These are phyloP conservation scores for Solidago caesia DNA, from an alignment of 129 eudicot species.

Conservation along the genomic window DNA sequence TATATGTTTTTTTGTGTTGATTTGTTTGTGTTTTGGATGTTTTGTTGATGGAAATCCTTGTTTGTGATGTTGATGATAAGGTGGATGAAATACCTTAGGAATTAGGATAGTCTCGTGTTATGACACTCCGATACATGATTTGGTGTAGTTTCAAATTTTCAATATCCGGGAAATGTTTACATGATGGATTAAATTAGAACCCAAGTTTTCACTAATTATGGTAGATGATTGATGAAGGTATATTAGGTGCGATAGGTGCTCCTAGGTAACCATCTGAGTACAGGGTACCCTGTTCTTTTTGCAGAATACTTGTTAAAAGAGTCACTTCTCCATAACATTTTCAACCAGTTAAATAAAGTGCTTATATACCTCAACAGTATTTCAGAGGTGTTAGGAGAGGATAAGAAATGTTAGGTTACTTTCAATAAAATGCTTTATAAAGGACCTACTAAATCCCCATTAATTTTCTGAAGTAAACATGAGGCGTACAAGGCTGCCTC, in stretches of 20 bases:
- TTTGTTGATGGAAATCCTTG: background rate
- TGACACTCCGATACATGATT: background rate
- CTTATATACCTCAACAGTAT: too few relatives aligned
- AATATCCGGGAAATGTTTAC: background rate
- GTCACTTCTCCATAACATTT: too few relatives aligned
- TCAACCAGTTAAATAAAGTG: too few relatives aligned
- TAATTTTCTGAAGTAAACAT: too few relatives aligned
- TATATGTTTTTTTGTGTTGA: background rate
- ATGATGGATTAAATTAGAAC: background rate
- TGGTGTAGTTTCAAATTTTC: background rate
- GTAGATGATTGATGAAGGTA: background rate
- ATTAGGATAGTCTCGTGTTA: background rate
- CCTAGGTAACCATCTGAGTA: too few relatives aligned
- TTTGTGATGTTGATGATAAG: background rate
- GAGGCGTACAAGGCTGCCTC: too few relatives aligned
- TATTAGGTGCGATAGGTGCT: background rate
- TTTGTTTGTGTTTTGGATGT: constrained; percentile 9
- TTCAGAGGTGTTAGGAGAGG: too few relatives aligned
- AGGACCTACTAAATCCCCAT: too few relatives aligned
- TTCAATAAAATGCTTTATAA: too few relatives aligned
- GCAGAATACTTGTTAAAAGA: too few relatives aligned
- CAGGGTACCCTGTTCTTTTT: too few relatives aligned
- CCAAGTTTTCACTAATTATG: background rate
- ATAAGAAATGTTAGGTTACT: too few relatives aligned
- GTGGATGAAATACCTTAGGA: background rate